Conservation (phyloP, 805 yeast species). For the Pichia gijzeniarum region DNA sequence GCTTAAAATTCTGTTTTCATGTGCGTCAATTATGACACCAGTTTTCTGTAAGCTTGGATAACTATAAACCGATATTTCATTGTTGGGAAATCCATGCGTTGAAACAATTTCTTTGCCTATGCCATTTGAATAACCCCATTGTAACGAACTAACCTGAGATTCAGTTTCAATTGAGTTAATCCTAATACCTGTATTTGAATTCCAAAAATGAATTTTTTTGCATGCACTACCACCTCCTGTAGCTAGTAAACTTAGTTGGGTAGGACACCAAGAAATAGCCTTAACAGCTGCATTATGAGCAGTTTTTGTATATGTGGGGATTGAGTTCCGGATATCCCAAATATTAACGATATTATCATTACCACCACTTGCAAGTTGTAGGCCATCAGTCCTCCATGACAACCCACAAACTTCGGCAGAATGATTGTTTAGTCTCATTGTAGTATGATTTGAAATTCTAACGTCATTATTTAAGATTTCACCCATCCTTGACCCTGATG, state of each 20-base stretch:
- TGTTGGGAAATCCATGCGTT: constrained; percentile 89
- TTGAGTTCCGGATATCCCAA: constrained; percentile 75
- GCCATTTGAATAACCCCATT: constrained; percentile 78
- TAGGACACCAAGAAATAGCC: constrained; percentile 93
- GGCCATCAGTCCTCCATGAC: constrained; percentile 78
- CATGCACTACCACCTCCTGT: constrained; percentile 96
- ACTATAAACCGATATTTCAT: constrained; percentile 74
- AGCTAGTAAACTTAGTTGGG: constrained; percentile 74
- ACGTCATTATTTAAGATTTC: constrained; percentile 85
- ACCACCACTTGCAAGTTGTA: constrained; percentile 85
- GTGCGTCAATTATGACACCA: constrained; percentile 82
- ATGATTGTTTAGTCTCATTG: constrained; percentile 56
- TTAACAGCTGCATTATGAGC: constrained; percentile 92
- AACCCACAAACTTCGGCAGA: constrained; percentile 90
- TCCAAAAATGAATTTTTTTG: constrained; percentile 89
- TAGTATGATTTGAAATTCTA: constrained; percentile 71
- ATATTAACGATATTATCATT: constrained; percentile 89
- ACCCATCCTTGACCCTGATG: constrained; percentile 87
- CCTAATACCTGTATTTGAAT: constrained; percentile 82
- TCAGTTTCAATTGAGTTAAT: constrained; percentile 85
- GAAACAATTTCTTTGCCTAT: constrained; percentile 83
- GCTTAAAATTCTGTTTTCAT: constrained; percentile 78
- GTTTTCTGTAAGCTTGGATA: constrained; percentile 83
- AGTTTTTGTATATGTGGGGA: constrained; percentile 69
- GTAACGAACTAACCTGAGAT: constrained; percentile 87